A percentile compares a stretch with the other conserved stretches of the same genome.
Conservation (phyloP, 805 yeast genomes). For the Pichia thaimueangensis region DNA sequence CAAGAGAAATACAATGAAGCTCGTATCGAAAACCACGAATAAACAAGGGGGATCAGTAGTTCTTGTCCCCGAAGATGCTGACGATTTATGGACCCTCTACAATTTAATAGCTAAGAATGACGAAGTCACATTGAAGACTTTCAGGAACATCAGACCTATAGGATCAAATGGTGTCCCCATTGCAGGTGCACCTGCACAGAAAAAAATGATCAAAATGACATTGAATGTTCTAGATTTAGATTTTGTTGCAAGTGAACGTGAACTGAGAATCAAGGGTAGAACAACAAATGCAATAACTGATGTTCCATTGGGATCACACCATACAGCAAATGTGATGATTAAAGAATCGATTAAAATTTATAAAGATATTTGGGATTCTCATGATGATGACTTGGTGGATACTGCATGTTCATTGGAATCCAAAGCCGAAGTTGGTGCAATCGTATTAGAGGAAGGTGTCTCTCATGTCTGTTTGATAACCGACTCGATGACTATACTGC, state of each 20-base stretch:
- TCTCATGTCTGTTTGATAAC: conserved; percentile 89
- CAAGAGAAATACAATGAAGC: conserved; percentile 44
- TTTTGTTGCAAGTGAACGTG: conserved; percentile 70
- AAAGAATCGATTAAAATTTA: conserved; percentile 60
- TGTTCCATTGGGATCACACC: conserved; percentile 81
- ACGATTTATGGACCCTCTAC: conserved; percentile 85
- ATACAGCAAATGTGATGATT: conserved; percentile 75
- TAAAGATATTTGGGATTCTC: conserved; percentile 77
- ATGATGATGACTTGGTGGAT: conserved; percentile 54
- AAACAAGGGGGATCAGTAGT: conserved; percentile 63
- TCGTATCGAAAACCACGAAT: conserved; percentile 42
- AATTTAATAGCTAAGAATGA: conserved; percentile 76
- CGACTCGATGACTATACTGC: conserved; percentile 77
- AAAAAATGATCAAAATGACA: conserved; percentile 56
- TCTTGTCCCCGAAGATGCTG: conserved; percentile 77
- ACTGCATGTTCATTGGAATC: conserved; percentile 70
- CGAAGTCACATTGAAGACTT: conserved; percentile 61
- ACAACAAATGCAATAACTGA: conserved; percentile 61
- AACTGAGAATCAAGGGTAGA: conserved; percentile 74
- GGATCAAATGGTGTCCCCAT: conserved; percentile 10
- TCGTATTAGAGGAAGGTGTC: conserved; percentile 88
- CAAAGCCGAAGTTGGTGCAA: conserved; percentile 89
- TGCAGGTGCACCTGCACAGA: conserved; percentile 23
- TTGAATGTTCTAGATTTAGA: conserved; percentile 64
- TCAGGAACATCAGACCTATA: conserved; percentile 49